Base-by-base conservation (phyloP, 768 basidiomycete species). In the Leucocoprinus leucothites region DNA sequence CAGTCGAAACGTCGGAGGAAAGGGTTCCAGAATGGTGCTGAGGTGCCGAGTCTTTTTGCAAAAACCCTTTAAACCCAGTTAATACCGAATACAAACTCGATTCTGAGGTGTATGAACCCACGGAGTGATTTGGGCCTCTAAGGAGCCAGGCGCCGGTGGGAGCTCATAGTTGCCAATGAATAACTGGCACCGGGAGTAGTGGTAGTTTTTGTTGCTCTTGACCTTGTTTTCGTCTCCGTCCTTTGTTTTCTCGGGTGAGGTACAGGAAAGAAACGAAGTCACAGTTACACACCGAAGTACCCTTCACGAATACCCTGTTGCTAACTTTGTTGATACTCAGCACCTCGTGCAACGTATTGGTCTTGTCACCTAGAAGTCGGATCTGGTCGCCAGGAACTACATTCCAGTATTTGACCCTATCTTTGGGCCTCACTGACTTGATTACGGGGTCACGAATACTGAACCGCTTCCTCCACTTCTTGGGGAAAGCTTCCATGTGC, bases 371-470 rank as follows among this genome's bases (percentile, higher is more conserved):
- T 6, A 82, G 78, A 53, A 91, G 59, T 48, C 86, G 81, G 63
- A 94, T 82, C 51, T 79, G 81, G 72, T 94, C 91, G 6, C 91
- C 91, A 4, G 92, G 89, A 31, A 91, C 86, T 57, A 94, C 80
- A 64, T 93, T 94, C 91, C 91, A 94, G 65, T 82, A 82, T 67
- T 90, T 87, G 50, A 94, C 87, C 45, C 91, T 78, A 63, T 91
- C 86, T 55, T 77, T 76, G 9, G 81, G 78, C 11, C 79, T 76
- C 43, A 81, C 83, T 38, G 80, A 79, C 65, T 87, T 88, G 51
- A 76, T 58, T 56, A 69, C 66, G 60, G 74, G 68, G 65, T 80
- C 79, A 42, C 70, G 68, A 58, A 73, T 76, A 13, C 73, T 71
- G 58, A 64, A 65, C 48, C 76, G 74, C 63, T 78, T 74, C 51